Evolutionary conservation across 805 yeast genomes (phyloP).

Genomic region (Candida andamanensis): DNA sequence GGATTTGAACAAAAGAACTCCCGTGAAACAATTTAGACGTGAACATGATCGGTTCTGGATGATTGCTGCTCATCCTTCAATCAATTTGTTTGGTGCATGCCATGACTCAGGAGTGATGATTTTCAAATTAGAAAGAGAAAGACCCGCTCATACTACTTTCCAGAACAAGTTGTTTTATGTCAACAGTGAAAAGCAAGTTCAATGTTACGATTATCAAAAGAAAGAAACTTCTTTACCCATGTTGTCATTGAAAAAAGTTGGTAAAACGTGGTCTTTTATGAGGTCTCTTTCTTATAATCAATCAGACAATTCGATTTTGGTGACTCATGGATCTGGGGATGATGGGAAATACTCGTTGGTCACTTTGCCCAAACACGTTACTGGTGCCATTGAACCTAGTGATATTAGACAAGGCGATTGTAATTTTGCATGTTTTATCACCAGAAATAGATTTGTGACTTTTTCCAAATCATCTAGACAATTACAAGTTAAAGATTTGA

Average conservation of each 20-base stretch:
- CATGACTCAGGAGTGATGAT: slow-evolving; percentile 98
- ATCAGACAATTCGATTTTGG: slow-evolving; percentile 79
- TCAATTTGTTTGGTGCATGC: slow-evolving; percentile 92
- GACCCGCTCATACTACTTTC: slow-evolving; percentile 79
- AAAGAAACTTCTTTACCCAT: slow-evolving; percentile 70
- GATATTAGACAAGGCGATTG: slow-evolving; percentile 76
- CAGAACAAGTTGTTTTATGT: slow-evolving; percentile 74
- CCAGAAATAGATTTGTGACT: slow-evolving; percentile 90
- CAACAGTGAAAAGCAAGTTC: slow-evolving; percentile 82
- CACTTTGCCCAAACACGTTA: slow-evolving; percentile 74
- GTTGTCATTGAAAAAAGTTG: slow-evolving; percentile 77
- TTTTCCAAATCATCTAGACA: slow-evolving; percentile 58
- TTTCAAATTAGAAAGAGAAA: slow-evolving; percentile 93
- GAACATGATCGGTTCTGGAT: slow-evolving; percentile 95
- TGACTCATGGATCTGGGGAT: slow-evolving; percentile 71
- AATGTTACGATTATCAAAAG: slow-evolving; percentile 63
- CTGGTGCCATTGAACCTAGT: slow-evolving; percentile 94
- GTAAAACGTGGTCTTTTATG: slow-evolving; percentile 81
- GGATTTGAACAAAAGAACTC: slow-evolving; percentile 92
- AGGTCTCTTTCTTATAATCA: slow-evolving; percentile 87
- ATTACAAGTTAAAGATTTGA: slow-evolving; percentile 80
- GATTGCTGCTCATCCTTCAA: slow-evolving; percentile 79
- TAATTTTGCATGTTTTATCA: slow-evolving; percentile 81
- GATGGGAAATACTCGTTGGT: slow-evolving; percentile 67
- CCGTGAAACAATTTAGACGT: slow-evolving; percentile 89